A percentile compares a stretch with the other conserved stretches of the same genome.
phyloP scores from a whole-genome alignment of 805 yeast genomes.

The Candida yuanshanica region DNA sequence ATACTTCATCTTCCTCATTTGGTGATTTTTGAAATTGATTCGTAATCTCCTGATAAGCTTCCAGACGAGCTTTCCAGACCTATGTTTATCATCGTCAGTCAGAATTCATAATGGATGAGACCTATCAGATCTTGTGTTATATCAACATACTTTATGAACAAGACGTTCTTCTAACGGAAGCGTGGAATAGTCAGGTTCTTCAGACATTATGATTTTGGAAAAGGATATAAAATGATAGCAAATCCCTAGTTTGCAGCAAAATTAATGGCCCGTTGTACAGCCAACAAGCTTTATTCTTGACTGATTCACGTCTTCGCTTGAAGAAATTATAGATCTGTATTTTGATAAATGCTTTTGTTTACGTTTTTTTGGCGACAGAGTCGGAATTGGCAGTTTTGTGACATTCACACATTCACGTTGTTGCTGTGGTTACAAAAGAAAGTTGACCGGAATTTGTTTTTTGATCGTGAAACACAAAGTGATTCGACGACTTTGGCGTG shows the following conservation, averaged over 20 bases:
- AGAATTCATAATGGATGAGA: background rate
- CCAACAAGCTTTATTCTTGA: background rate
- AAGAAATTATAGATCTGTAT: background rate
- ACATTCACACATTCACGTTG: background rate
- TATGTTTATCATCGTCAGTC: too few relatives aligned
- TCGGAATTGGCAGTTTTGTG: conserved; percentile 1
- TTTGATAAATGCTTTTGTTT: background rate
- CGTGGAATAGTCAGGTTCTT: conserved; percentile 19
- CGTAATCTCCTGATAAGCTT: conserved; percentile 68
- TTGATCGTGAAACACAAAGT: too few relatives aligned
- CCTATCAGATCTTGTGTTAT: background rate
- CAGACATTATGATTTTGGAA: conserved; percentile 2
- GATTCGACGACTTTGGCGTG: too few relatives aligned
- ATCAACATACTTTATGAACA: conserved; percentile 46
- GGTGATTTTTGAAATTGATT: conserved; percentile 47
- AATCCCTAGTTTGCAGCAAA: background rate
- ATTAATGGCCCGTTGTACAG: background rate
- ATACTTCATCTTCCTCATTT: conserved; percentile 49
- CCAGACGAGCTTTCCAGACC: conserved; percentile 79
- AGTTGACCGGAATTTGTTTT: background rate
- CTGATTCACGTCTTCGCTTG: background rate
- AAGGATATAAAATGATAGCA: background rate
- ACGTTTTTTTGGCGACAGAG: background rate
- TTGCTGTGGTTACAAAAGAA: background rate
- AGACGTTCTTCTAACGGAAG: conserved; percentile 23